Base-by-base conservation (phyloP, 768 basidiomycete genomes). In the Panaeolus papilionaceus region DNA sequence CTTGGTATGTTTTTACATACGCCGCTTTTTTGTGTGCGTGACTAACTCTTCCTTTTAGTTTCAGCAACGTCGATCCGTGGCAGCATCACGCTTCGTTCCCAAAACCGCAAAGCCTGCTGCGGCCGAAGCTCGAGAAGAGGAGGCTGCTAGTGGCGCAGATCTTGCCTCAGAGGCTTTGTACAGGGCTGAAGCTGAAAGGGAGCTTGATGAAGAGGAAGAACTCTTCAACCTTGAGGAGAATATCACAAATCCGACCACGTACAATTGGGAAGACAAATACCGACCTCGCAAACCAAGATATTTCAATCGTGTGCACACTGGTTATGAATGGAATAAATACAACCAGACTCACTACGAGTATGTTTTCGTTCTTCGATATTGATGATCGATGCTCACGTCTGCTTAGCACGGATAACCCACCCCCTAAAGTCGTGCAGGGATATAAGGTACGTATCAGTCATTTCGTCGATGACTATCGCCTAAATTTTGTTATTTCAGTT, bases 241-340 rank as follows among this genome's bases (percentile, higher is more conserved):
- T 67, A 90, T 98, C 63, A 82, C 83, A 18, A 89, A 94, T 71
- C 91, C 93, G 16, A 92, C 89, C 1, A 89, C 91, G 3, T 99
- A 99, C 79, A 94, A 94, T 73, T 99, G 97, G 98, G 96, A 97
- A 81, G 98, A 99, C 83, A 97, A 98, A 77, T 99, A 97, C 74
- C 85, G 98, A 44, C 97, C 98, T 38, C 86, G 98, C 40, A 99
- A 99, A 78, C 98, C 98, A 54, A 86, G 96, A 69, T 99, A 98
- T 83, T 98, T 99, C 83, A 99, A 99, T 76, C 91, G 98, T 67
- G 98, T 99, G 28, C 96, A 99, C 75, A 99, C 98, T 38, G 98
- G 98, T 33, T 99, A 97, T 76, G 98, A 99, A 77, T 99, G 98
- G 98, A 99, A 97, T 84, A 99, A 98, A 83, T 99, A 99, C 79